Evolutionary conservation across 352 stramenopile species (phyloP), one percentile per base, ranked within the genome.

Genomic region (Globisporangium rhizosaccharum): DNA sequence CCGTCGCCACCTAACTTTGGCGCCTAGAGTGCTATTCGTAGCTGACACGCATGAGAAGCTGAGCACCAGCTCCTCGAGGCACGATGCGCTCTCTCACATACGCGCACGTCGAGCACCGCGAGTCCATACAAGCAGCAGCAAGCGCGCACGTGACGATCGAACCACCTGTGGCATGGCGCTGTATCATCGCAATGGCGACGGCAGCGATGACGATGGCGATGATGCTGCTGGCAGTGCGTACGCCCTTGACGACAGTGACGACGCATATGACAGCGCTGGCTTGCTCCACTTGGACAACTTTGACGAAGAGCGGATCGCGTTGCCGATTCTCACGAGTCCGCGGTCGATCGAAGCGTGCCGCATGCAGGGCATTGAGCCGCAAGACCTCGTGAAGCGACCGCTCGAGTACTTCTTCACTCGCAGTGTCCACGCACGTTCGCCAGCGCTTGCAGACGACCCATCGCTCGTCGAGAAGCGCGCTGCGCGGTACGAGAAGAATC

Each of bases 271-370:
- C 36, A 41, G 63, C 2, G 61, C 67, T 17, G 47, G 26, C 11
- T 2, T 54, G 25, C 70, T 88, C 53, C 78, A 63, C 15, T 47
- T 91, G 17, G 76, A 87, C 11, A 88, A 91, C 51, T 93, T 91
- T 49, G 71, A 91, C 26, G 70, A 92, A 51, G 41, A 63, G 2
- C 71, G 63, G 44, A 37, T 56, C 0, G 61, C 57, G 51, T 52
- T 67, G 25, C 68, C 73, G 14, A 75, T 90, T 12, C 28, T 93
- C 11, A 86, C 63, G 9, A 93, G 83, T 28, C 83, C 83, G 12
- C 77, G 78, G 23, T 91, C 83, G 0, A 66, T 93, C 15, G 79
- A 81, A 51, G 82, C 82, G 1, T 94, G 84, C 58, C 67, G 72
- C 1, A 89, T 90, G 76, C 65, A 92, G 0, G 84, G 84, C 44